phyloP scores from a whole-genome alignment of 345 rosid genomes.

The Hibiscus syriacus region DNA sequence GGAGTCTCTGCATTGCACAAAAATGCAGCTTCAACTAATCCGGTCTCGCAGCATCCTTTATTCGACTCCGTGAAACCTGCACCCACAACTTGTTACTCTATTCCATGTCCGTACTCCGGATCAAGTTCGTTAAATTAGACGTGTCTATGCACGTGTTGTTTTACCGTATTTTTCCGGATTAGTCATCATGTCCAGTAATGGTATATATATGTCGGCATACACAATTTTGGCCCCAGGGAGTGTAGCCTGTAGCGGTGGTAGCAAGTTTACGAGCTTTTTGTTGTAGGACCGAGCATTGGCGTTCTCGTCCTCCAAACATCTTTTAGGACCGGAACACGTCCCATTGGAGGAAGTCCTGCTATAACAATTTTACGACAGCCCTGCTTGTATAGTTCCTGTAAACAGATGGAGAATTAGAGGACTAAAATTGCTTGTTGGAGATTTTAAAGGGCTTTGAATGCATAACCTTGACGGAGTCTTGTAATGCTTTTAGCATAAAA shows the following conservation, averaged over 20 bases:
- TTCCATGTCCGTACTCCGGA: neutral
- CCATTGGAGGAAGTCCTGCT: no score
- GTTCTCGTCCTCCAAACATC: conserved; percentile 45
- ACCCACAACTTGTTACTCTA: neutral
- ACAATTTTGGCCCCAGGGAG: conserved; percentile 36
- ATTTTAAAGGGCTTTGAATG: no score
- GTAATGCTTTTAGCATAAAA: conserved; percentile 34
- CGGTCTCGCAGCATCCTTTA: conserved; percentile 43
- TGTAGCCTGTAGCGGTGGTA: conserved; percentile 21
- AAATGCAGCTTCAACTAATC: conserved; percentile 20
- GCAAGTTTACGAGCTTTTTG: conserved; percentile 29
- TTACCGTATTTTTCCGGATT: conserved; percentile 30
- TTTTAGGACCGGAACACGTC: conserved; percentile 55
- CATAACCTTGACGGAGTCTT: no score
- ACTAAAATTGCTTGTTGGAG: conserved; percentile 29
- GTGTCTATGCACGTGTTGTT: neutral
- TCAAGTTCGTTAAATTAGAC: conserved; percentile 11
- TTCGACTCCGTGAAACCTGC: conserved; percentile 8
- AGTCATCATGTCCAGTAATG: conserved; percentile 40
- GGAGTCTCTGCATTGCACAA: conserved; percentile 26
- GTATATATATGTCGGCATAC: conserved; percentile 30
- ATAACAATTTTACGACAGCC: no score
- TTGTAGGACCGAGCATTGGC: conserved; percentile 36
- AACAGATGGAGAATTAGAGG: neutral
- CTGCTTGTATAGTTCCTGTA: conserved; percentile 37